Conservation (phyloP, 805 yeast genomes). For the Wickerhamiella musiphila region DNA sequence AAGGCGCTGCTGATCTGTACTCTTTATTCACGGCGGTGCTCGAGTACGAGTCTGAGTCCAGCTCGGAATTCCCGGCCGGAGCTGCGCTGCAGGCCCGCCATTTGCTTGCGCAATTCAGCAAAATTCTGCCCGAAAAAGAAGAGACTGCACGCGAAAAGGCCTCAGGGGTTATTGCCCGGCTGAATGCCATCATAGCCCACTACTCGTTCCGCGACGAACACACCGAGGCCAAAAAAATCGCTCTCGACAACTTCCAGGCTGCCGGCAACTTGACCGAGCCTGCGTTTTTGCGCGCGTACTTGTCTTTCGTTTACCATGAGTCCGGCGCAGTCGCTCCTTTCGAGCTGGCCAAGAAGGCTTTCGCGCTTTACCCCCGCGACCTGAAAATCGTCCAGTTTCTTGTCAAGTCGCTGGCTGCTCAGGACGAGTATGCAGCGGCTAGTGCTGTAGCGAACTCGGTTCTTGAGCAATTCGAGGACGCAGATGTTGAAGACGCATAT, state of each 20-base stretch:
- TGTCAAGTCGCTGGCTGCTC: conserved; percentile 42
- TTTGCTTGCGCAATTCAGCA: conserved; percentile 3
- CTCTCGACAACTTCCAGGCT: too few relatives aligned
- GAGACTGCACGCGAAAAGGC: conserved; percentile 5
- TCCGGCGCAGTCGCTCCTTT: neutral
- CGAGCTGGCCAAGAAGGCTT: too few relatives aligned
- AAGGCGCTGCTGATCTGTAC: conserved; percentile 10
- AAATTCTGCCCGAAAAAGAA: conserved; percentile 10
- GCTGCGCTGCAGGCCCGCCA: too few relatives aligned
- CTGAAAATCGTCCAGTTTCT: conserved; percentile 52
- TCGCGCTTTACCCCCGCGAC: conserved; percentile 30
- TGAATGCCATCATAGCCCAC: conserved; percentile 1
- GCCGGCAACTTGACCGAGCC: too few relatives aligned
- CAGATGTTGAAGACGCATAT: conserved; percentile 6
- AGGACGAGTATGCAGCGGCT: conserved; percentile 38
- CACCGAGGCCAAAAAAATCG: too few relatives aligned
- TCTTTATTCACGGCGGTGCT: conserved; percentile 9
- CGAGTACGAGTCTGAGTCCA: conserved; percentile 7
- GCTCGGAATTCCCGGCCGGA: conserved; percentile 4
- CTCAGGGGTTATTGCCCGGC: neutral
- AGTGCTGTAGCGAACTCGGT: conserved; percentile 40
- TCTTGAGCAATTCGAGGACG: conserved; percentile 25
- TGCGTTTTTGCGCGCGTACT: neutral
- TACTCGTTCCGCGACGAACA: conserved; percentile 1
- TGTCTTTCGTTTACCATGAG: neutral